phyloP scores from a whole-genome alignment of 371 early-diverging fungal species.

The Coemansia sp. region DNA sequence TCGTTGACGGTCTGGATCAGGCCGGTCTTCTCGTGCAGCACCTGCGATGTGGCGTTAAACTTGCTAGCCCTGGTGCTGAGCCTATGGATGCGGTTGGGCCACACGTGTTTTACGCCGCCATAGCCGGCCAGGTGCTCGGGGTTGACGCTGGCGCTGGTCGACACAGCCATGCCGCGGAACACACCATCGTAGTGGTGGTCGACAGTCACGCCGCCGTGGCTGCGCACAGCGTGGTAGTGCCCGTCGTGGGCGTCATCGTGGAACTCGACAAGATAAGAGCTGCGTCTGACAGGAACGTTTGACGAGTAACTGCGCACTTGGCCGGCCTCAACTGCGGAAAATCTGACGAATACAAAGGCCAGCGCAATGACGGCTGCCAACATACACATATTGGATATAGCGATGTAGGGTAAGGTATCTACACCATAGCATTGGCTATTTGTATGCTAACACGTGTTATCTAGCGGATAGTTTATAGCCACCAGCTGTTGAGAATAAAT shows the following conservation, averaged over 20 bases:
- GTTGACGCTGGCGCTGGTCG: neutral
- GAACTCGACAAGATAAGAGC: slow-evolving; percentile 20
- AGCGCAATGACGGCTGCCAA: neutral
- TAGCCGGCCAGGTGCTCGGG: slow-evolving; percentile 2
- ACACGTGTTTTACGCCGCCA: slow-evolving; percentile 21
- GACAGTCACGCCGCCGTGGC: slow-evolving; percentile 3
- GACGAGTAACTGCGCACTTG: slow-evolving; percentile 14
- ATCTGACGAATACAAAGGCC: neutral
- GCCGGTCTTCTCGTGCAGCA: slow-evolving; percentile 57
- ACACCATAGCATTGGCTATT: too few relatives aligned
- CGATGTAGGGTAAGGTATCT: too few relatives aligned
- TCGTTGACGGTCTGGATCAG: slow-evolving; percentile 54
- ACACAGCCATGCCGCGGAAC: slow-evolving; percentile 26
- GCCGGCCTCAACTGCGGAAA: neutral
- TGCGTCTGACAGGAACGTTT: slow-evolving; percentile 6
- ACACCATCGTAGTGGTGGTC: slow-evolving; percentile 8
- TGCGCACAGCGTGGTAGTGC: neutral
- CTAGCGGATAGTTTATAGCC: too few relatives aligned
- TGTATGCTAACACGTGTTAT: too few relatives aligned
- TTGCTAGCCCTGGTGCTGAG: neutral
- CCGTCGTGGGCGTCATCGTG: neutral
- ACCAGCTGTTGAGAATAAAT: too few relatives aligned
- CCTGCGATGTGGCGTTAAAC: neutral
- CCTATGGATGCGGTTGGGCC: slow-evolving; percentile 17
- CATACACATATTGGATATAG: neutral